These are phyloP conservation scores for Flaveria brownii DNA, from an alignment of 129 eudicot species.

Conservation along the genomic window DNA sequence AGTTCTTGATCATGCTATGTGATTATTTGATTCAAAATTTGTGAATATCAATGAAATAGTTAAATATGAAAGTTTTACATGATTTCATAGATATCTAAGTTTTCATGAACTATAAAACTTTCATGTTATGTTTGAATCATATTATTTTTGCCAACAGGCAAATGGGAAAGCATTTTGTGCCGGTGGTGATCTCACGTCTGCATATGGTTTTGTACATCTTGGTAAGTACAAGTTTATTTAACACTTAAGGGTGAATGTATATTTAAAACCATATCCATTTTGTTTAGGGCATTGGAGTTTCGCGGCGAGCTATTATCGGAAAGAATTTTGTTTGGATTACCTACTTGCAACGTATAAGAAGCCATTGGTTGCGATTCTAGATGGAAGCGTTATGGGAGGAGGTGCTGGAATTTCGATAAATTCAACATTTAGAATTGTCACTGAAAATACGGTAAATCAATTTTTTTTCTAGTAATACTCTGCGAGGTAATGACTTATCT, in stretches of 20 bases:
- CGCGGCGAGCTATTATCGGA: slow-evolving; percentile 37
- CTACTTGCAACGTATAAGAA: slow-evolving; percentile 46
- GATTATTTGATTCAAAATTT: too few species aligned
- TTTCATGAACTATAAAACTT: too few species aligned
- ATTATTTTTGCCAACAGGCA: slow-evolving; percentile 27
- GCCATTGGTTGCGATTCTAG: slow-evolving; percentile 42
- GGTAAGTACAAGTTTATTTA: slow-evolving; percentile 31
- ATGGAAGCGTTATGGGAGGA: slow-evolving; percentile 63
- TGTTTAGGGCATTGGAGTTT: slow-evolving; percentile 50
- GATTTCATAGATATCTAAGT: too few species aligned
- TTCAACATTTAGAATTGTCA: slow-evolving; percentile 31
- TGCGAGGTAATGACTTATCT: too few species aligned
- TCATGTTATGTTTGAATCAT: neutral
- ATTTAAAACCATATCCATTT: slow-evolving; percentile 2
- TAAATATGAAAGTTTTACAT: too few species aligned
- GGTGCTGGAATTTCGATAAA: slow-evolving; percentile 57
- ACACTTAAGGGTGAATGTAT: neutral
- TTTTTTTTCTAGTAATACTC: neutral
- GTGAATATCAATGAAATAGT: too few species aligned
- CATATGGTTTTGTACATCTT: neutral
- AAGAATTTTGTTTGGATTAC: slow-evolving; percentile 45
- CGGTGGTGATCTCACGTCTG: slow-evolving; percentile 50
- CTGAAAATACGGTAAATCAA: neutral
- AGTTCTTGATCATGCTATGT: too few species aligned
- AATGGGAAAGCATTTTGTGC: slow-evolving; percentile 51